Conservation (phyloP, 176 grass and related monocot genomes). For the Aegilops sharonensis region DNA sequence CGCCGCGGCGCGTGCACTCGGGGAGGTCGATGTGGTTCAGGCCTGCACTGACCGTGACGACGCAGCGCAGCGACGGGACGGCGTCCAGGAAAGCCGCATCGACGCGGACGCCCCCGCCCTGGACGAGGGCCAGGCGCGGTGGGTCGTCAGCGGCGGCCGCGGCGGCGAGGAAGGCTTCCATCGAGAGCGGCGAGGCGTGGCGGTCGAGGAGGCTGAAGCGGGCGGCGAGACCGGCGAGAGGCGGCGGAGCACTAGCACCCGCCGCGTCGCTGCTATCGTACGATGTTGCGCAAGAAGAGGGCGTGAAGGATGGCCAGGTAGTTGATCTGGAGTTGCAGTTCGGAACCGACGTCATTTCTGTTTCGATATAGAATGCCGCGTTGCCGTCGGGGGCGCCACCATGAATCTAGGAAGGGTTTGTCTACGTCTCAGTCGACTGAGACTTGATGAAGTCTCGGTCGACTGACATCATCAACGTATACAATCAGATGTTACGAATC, state of each 20-base stretch:
- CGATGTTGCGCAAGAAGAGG: not conserved
- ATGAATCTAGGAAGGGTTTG: too few species aligned
- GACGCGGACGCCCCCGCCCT: not conserved
- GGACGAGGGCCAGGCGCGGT: not conserved
- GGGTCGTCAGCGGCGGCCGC: not conserved
- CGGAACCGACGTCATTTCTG: too few species aligned
- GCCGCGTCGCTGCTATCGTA: not conserved
- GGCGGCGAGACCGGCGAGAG: not conserved
- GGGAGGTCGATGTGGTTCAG: conserved; percentile 43
- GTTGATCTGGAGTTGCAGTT: not conserved
- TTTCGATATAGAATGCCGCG: too few species aligned
- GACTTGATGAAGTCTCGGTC: too few species aligned
- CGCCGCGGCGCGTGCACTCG: conserved; percentile 40
- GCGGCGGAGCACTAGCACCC: conserved; percentile 30
- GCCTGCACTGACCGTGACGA: conserved; percentile 14
- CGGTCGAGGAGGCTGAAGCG: conserved; percentile 28
- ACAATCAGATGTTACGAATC: too few species aligned
- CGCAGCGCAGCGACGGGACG: conserved; percentile 33
- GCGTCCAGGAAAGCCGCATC: conserved; percentile 21
- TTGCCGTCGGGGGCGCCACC: too few species aligned
- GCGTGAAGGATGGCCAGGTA: not conserved
- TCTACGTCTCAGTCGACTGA: too few species aligned
- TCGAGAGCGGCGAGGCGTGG: conserved; percentile 6
- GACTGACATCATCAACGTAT: too few species aligned
- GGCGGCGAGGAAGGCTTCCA: conserved; percentile 35